phyloP scores from a whole-genome alignment of 257 asterid genomes.

The Ophiorrhiza pumila region DNA sequence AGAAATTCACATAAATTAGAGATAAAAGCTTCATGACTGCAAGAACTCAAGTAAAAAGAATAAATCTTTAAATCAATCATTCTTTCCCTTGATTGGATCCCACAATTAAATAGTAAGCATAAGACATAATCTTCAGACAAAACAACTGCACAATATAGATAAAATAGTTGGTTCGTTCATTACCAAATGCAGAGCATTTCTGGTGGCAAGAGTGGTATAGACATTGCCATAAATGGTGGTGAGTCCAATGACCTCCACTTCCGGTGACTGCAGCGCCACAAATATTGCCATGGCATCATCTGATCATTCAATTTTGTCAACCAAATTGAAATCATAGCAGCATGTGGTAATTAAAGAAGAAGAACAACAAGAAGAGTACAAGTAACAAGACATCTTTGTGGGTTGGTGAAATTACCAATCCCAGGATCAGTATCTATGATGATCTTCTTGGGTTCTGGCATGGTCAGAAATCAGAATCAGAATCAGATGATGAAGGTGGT shows the following conservation, averaged over 20 bases:
- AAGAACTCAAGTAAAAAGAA: neutral
- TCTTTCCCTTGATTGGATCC: neutral
- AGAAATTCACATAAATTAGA: neutral
- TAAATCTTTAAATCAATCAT: neutral
- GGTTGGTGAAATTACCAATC: constrained; percentile 42
- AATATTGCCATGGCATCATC: constrained; percentile 99
- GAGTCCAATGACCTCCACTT: constrained; percentile 88
- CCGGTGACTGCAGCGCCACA: constrained; percentile 93
- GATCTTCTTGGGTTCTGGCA: constrained; percentile 80
- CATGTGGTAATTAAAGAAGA: no score
- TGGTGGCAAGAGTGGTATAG: constrained; percentile 92
- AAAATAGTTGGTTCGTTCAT: neutral
- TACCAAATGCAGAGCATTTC: constrained; percentile 96
- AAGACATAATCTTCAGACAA: neutral
- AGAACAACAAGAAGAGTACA: no score
- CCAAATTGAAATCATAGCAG: neutral
- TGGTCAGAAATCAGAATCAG: neutral
- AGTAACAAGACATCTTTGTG: neutral
- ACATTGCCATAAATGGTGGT: constrained; percentile 93
- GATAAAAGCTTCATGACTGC: neutral
- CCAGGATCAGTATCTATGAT: constrained; percentile 98
- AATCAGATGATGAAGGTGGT: neutral
- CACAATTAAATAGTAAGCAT: neutral
- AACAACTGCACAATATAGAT: neutral
- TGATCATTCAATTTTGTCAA: constrained; percentile 20